Evolutionary conservation across 1,139 yeast species (phyloP).

Genomic region (Candida dubliniensis): DNA sequence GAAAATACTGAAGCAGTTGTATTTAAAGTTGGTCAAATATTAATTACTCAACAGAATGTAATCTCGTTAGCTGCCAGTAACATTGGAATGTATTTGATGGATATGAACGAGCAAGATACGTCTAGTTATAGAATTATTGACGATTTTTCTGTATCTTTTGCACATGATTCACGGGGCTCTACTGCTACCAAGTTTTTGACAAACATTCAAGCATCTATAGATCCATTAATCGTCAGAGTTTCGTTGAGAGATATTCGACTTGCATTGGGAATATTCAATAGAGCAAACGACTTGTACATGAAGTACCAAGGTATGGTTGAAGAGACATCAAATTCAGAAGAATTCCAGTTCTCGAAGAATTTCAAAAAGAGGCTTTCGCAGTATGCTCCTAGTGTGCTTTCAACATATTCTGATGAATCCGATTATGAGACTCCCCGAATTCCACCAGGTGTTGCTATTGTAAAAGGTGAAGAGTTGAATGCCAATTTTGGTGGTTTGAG

Average conservation of each 20-base stretch:
- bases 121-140: constrained; percentile 74
- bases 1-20: constrained; percentile 83
- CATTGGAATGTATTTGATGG: constrained; percentile 82
- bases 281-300: constrained; percentile 60
- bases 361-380: constrained; percentile 57
- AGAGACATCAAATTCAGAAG: constrained; percentile 22
- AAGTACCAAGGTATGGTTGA: constrained; percentile 24
- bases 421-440: constrained; percentile 7
- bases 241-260: constrained; percentile 85
- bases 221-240: constrained; percentile 76
- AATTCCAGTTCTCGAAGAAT: constrained; percentile 57
- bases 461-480: constrained; percentile 71
- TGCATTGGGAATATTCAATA: constrained; percentile 70
- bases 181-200: constrained; percentile 58
- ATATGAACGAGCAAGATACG: constrained; percentile 65
- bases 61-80: constrained; percentile 70
- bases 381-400: constrained; percentile 65
- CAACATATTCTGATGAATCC: constrained; percentile 35
- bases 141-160: constrained; percentile 79
- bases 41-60: constrained; percentile 67
- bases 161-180: constrained; percentile 71
- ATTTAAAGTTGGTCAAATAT: constrained; percentile 78
- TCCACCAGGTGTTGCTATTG: constrained; percentile 34
- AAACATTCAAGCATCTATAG: constrained; percentile 68
- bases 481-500: constrained; percentile 81